A percentile compares a stretch with the other conserved stretches of the same genome.
Evolutionary conservation across 2,329 filamentous ascomycete species (phyloP).

Genomic region (Pestalotiopsis sp.): DNA sequence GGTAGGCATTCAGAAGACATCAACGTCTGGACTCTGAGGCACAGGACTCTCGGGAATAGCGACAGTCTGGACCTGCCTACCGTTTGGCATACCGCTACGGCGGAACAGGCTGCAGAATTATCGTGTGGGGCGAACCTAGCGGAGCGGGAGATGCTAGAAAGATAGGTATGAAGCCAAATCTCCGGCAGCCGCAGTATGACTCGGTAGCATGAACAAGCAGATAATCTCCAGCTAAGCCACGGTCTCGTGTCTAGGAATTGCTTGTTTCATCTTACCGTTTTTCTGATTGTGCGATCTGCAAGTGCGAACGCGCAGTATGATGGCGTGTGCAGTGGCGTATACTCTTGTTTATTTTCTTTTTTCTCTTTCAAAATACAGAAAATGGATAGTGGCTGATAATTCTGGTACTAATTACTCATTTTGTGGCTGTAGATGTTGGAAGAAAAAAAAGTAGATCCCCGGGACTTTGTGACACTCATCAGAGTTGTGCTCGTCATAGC

Average conservation of each 20-base stretch:
- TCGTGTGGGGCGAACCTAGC: background rate
- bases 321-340: too few species aligned
- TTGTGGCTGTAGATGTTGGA: too few species aligned
- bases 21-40: background rate
- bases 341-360: background rate
- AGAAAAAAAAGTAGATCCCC: too few species aligned
- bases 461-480: too few species aligned
- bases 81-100: background rate
- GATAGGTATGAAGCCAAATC: background rate
- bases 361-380: background rate
- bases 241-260: background rate
- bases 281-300: background rate
- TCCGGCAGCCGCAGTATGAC: background rate
- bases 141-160: background rate
- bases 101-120: background rate
- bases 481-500: too few species aligned
- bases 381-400: background rate
- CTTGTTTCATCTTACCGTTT: background rate
- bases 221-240: background rate
- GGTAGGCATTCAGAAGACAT: background rate
- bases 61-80: background rate
- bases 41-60: background rate
- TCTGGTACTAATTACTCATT: background rate
- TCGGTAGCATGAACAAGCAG: background rate
- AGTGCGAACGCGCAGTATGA: background rate